phyloP scores from a whole-genome alignment of 805 yeast species.

The Ogataea corticis region DNA sequence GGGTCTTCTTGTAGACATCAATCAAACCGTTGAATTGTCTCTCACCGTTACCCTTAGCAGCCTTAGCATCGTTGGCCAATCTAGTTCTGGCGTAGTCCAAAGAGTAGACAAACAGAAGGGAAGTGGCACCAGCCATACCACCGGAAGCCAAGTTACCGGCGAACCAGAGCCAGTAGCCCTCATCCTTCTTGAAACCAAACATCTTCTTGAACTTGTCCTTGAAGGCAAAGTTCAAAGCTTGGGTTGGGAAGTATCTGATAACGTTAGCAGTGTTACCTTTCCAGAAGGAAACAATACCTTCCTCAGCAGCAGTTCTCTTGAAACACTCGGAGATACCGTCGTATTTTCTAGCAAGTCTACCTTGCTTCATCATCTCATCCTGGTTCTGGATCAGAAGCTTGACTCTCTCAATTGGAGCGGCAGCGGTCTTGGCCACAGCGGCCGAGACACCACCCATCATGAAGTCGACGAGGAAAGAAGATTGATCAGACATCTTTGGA shows the following conservation, averaged over 20 bases:
- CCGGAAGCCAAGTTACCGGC: slow-evolving; percentile 99
- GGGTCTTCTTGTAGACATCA: slow-evolving; percentile 95
- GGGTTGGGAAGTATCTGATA: slow-evolving; percentile 99
- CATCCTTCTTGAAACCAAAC: slow-evolving; percentile 97
- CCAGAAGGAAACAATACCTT: slow-evolving; percentile 94
- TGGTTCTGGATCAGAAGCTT: slow-evolving; percentile 95
- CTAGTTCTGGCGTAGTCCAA: slow-evolving; percentile 98
- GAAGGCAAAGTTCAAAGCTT: slow-evolving; percentile 97
- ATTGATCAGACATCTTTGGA: slow-evolving; percentile 37
- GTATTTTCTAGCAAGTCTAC: slow-evolving; percentile 85
- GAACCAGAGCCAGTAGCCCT: slow-evolving; percentile 90
- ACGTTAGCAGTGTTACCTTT: slow-evolving; percentile 99
- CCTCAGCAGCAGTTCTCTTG: slow-evolving; percentile 91
- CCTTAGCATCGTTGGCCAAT: slow-evolving; percentile 97
- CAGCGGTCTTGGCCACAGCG: slow-evolving; percentile 97
- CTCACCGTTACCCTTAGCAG: slow-evolving; percentile 80
- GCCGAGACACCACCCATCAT: slow-evolving; percentile 99
- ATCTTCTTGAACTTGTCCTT: slow-evolving; percentile 94
- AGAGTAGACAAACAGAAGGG: slow-evolving; percentile 90
- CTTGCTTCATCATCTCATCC: slow-evolving; percentile 98
- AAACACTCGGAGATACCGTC: slow-evolving; percentile 92
- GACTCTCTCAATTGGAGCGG: slow-evolving; percentile 97
- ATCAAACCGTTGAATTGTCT: slow-evolving; percentile 97
- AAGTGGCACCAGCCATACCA: slow-evolving; percentile 98
- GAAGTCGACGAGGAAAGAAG: slow-evolving; percentile 64